Percentiles rank a stretch among this genome's conserved stretches.
These are phyloP conservation scores for Blastobotrys apis DNA, from an alignment of 1,139 yeast species.

Conservation along the genomic window DNA sequence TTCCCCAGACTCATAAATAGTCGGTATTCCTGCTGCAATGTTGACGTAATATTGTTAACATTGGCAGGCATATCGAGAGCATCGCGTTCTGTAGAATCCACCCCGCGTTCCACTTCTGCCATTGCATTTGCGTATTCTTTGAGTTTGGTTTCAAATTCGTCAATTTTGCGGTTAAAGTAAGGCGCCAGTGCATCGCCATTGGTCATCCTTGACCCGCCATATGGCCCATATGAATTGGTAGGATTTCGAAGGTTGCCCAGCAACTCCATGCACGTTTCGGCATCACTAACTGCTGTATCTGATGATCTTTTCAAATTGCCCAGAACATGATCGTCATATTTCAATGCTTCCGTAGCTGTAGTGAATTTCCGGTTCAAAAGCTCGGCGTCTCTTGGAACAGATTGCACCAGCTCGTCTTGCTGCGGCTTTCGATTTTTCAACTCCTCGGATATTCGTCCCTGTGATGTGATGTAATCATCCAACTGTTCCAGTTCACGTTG, in stretches of 20 bases:
- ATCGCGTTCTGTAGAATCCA: conserved; percentile 65
- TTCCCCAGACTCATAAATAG: conserved; percentile 90
- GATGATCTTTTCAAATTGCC: conserved; percentile 40
- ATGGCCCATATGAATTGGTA: conserved; percentile 16
- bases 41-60: conserved; percentile 53
- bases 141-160: conserved; percentile 51
- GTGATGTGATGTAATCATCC: conserved; percentile 79
- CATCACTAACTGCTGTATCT: conserved; percentile 48
- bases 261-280: conserved; percentile 62
- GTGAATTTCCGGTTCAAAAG: conserved; percentile 60
- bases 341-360: conserved; percentile 66
- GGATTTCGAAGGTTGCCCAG: conserved; percentile 61
- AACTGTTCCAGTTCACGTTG: conserved; percentile 78
- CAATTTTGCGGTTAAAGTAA: conserved; percentile 51
- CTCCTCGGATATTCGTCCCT: conserved; percentile 77
- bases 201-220: conserved; percentile 12
- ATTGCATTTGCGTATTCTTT: conserved; percentile 63
- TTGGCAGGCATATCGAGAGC: conserved; percentile 37
- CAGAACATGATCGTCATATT: conserved; percentile 57
- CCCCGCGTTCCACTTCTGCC: conserved; percentile 68
- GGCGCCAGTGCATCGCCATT: conserved; percentile 62
- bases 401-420: conserved; percentile 65
- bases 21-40: conserved; percentile 75
- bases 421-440: conserved; percentile 58
- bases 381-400: conserved; percentile 82